These are phyloP conservation scores for Boletus vinaceobasis DNA, from an alignment of 768 basidiomycete species.

Conservation along the genomic window DNA sequence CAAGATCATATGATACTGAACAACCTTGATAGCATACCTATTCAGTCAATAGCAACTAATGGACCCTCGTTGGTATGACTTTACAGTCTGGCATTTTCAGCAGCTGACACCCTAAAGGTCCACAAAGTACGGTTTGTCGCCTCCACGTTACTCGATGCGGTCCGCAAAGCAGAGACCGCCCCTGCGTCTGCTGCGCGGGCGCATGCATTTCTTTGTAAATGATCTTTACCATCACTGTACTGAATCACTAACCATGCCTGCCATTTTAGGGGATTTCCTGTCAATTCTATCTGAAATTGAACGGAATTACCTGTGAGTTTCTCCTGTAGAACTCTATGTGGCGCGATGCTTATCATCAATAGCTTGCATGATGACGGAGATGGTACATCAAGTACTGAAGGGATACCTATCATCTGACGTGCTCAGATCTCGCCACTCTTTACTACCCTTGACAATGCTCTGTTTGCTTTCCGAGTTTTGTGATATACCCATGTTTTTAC, in stretches of 20 bases:
- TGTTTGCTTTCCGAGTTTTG: not conserved
- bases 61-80: constrained; percentile 67
- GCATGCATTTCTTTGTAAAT: constrained; percentile 80
- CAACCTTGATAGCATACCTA: constrained; percentile 67
- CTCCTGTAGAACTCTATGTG: not conserved
- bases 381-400: constrained; percentile 50
- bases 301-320: constrained; percentile 75
- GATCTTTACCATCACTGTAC: not conserved
- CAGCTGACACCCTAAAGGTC: constrained; percentile 45
- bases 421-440: not conserved
- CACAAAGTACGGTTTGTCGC: constrained; percentile 94
- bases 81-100: not conserved
- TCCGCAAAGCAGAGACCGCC: constrained; percentile 75
- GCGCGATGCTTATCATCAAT: constrained; percentile 35
- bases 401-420: constrained; percentile 35
- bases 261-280: constrained; percentile 77
- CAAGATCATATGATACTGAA: constrained; percentile 3
- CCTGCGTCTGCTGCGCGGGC: constrained; percentile 81
- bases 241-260: constrained; percentile 1
- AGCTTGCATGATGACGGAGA: constrained; percentile 42
- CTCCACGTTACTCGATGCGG: constrained; percentile 81
- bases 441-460: not conserved
- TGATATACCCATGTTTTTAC: not conserved
- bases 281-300: constrained; percentile 91
- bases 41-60: constrained; percentile 88